These are phyloP conservation scores for Mariannaea sp. DNA, from an alignment of 2,329 filamentous ascomycete species.

Conservation along the genomic window DNA sequence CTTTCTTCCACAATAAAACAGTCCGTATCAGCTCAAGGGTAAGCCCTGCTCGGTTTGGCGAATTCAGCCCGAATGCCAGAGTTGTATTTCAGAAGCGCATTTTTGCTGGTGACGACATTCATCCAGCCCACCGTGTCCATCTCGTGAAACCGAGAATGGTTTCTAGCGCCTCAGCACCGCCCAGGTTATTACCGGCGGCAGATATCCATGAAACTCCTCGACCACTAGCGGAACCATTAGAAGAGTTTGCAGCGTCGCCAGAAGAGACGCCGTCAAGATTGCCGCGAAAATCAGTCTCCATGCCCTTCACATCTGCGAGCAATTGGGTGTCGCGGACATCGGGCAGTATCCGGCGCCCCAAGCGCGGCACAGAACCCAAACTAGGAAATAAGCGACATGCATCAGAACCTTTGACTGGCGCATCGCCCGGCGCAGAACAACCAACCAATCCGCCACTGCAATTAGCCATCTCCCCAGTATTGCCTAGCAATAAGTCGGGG, in stretches of 20 bases:
- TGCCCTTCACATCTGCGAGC: constrained; percentile 62
- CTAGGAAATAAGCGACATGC: constrained; percentile 55
- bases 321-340: constrained; percentile 60
- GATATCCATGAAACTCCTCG: constrained; percentile 33
- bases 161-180: constrained; percentile 32
- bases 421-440: constrained; percentile 38
- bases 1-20: constrained; percentile 58
- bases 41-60: constrained; percentile 34
- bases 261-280: constrained; percentile 51
- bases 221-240: constrained; percentile 14
- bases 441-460: constrained; percentile 35
- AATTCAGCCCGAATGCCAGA: constrained; percentile 36
- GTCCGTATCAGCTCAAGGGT: constrained; percentile 31
- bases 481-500: constrained; percentile 29
- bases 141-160: constrained; percentile 47
- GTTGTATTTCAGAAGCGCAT: constrained; percentile 37
- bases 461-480: constrained; percentile 33
- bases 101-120: constrained; percentile 26
- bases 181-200: constrained; percentile 30
- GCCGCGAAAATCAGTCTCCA: constrained; percentile 60
- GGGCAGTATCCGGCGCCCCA: constrained; percentile 61
- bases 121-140: constrained; percentile 37
- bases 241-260: constrained; percentile 32
- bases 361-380: constrained; percentile 52
- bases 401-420: constrained; percentile 54